Percentiles rank a stretch among this genome's conserved stretches.
These are phyloP conservation scores for Flaveria bidentis DNA, from an alignment of 129 eudicot genomes.

Conservation along the genomic window DNA sequence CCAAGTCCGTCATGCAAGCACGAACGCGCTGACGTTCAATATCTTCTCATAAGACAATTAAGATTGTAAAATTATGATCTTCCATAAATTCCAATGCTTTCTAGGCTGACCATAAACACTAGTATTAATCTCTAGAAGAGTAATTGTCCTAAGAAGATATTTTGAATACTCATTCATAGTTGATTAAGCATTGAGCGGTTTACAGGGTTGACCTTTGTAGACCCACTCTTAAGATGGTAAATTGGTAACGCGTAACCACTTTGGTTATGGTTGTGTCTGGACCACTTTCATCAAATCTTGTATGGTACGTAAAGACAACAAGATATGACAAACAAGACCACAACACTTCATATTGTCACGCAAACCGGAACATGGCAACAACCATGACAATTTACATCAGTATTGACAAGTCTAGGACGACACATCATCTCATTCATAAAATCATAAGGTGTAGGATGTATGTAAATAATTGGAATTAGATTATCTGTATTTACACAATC, in stretches of 20 bases:
- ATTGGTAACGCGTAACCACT: background rate
- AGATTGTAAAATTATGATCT: too few relatives aligned
- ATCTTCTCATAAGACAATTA: too few relatives aligned
- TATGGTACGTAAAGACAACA: background rate
- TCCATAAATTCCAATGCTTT: too few relatives aligned
- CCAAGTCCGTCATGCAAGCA: too few relatives aligned
- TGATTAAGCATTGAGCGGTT: background rate
- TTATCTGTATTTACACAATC: background rate
- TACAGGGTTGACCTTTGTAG: background rate
- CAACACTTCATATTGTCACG: background rate
- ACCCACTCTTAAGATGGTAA: background rate
- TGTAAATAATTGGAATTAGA: background rate
- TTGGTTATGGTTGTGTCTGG: background rate
- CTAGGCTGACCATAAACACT: too few relatives aligned
- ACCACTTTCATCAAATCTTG: background rate
- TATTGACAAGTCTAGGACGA: background rate
- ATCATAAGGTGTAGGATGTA: background rate
- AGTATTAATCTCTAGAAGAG: too few relatives aligned
- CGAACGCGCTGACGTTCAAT: too few relatives aligned
- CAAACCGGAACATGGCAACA: background rate
- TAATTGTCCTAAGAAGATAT: too few relatives aligned
- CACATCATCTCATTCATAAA: background rate
- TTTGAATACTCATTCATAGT: too few relatives aligned
- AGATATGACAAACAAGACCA: constrained; percentile 4
- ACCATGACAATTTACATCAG: background rate